Evolutionary conservation across 768 basidiomycete species (phyloP).

Genomic region (Agaricus blazei): DNA sequence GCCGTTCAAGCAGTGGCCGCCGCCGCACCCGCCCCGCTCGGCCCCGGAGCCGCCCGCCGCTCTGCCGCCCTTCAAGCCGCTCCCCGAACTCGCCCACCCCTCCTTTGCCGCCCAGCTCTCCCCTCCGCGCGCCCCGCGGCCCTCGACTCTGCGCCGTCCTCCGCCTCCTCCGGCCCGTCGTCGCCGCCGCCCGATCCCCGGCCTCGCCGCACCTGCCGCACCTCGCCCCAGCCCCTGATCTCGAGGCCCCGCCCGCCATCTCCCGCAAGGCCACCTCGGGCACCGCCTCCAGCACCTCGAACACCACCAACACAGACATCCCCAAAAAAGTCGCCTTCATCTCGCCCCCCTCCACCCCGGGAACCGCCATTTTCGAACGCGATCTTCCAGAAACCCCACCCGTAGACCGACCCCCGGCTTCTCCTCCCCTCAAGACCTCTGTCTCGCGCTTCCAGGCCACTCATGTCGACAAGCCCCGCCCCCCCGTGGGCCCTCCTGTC

Average conservation of each 20-base stretch:
- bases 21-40: conserved; percentile 27
- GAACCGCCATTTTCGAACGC: conserved; percentile 52
- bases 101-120: conserved; percentile 29
- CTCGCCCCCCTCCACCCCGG: conserved; percentile 75
- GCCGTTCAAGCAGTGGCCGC: conserved; percentile 57
- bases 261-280: conserved; percentile 28
- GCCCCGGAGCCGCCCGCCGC: conserved; percentile 40
- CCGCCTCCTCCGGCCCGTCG: conserved; percentile 26
- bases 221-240: conserved; percentile 13
- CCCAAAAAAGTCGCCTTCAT: conserved; percentile 88
- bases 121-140: conserved; percentile 23
- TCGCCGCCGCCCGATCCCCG: conserved; percentile 15
- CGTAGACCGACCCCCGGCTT: conserved; percentile 21
- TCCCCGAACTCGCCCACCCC: conserved; percentile 57
- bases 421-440: conserved; percentile 53
- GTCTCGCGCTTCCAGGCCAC: conserved; percentile 74
- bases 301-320: conserved; percentile 36
- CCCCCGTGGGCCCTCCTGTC: conserved; percentile 52
- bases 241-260: conserved; percentile 24
- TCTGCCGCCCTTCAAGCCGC: conserved; percentile 60
- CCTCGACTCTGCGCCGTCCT: conserved; percentile 19
- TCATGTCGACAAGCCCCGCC: conserved; percentile 67
- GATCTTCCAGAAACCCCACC: conserved; percentile 40
- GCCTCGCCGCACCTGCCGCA: neutral
- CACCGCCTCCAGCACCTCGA: conserved; percentile 16